Evolutionary conservation across 371 early-diverging fungal species (phyloP), one percentile per base, ranked within the genome.

Genomic region (Mucor circinelloides): DNA sequence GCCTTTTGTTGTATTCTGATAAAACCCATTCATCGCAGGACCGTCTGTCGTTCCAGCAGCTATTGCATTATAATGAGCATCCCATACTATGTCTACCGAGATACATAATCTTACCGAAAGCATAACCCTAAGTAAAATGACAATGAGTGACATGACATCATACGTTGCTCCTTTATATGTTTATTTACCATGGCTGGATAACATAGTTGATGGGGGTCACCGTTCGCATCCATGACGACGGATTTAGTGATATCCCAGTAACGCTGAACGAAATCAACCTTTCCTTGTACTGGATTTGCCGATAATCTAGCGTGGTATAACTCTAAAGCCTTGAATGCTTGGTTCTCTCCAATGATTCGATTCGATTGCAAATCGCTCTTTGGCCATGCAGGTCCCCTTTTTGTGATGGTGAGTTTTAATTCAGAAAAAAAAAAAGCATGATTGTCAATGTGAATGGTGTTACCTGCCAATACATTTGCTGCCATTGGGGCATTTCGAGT

Each of bases 41-140:
- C 78, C 85, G 76, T 90, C 91, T 0, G 88, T 89, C 17, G 91
- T 90, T 55, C 90, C 91, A 42, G 88, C 88, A 60, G 85, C 83
- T 76, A 83, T 69, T 13, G 13, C 19, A 23, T 50, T 6, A 9
- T 6, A 12, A 23, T 25, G 25, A 23, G 50, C 8, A 31, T 31
- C 13, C n/a, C 6, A 32, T 31, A 17, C 17, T 31, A n/a, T 56
- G 15, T n/a, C 4, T 19, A 7, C 4, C 13, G 5, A 25, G 3
- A 10, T 27, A 17, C 10, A 2, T 17, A 6, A 56, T 25, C 30
- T 67, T 74, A 76, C 79, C 74, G 63, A 81, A 77, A 40, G 71
- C 75, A 69, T 76, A 74, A 9, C 80, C 72, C 76, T 73, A 66
- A 25, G 19, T 68, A 27, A n/a, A 40, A 40, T 52, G 23, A 15